phyloP scores from a whole-genome alignment of 2,329 filamentous ascomycete genomes.

The Clonostachys rosea region DNA sequence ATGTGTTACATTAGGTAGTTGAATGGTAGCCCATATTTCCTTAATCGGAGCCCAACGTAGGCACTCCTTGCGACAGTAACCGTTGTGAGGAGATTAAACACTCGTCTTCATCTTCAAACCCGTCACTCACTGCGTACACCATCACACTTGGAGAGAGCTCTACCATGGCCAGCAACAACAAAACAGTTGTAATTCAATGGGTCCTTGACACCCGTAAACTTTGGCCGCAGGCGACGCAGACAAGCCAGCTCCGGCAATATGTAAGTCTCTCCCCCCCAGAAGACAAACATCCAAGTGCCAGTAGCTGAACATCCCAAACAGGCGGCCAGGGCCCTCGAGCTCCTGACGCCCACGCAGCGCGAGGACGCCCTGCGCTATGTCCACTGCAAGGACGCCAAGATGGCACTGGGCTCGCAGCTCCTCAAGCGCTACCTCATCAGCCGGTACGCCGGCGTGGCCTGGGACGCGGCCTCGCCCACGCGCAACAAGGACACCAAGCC shows the following conservation, averaged over 20 bases:
- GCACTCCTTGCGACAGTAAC: too few species aligned
- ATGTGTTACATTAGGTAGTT: too few species aligned
- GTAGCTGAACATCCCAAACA: constrained; percentile 13
- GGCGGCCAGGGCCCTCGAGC: constrained; percentile 48
- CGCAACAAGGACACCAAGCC: constrained; percentile 53
- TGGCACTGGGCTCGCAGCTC: constrained; percentile 67
- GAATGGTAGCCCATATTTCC: too few species aligned
- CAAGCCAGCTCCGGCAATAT: constrained; percentile 37
- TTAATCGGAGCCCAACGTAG: too few species aligned
- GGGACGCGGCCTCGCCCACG: constrained; percentile 52
- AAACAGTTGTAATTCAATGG: constrained; percentile 48
- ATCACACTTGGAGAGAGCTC: too few species aligned
- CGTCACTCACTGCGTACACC: too few species aligned
- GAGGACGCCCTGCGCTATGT: constrained; percentile 54
- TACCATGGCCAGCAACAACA: neutral
- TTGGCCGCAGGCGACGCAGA: constrained; percentile 48
- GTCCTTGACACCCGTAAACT: constrained; percentile 55
- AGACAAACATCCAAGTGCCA: neutral
- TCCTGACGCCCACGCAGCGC: constrained; percentile 52
- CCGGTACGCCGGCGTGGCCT: constrained; percentile 42
- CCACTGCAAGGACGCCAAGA: constrained; percentile 68
- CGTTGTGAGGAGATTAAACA: too few species aligned
- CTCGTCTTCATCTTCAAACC: too few species aligned
- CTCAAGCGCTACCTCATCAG: constrained; percentile 69
- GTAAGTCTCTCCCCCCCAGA: constrained; percentile 25